phyloP scores from a whole-genome alignment of 352 stramenopile genomes.

The Phytophthora meadii region DNA sequence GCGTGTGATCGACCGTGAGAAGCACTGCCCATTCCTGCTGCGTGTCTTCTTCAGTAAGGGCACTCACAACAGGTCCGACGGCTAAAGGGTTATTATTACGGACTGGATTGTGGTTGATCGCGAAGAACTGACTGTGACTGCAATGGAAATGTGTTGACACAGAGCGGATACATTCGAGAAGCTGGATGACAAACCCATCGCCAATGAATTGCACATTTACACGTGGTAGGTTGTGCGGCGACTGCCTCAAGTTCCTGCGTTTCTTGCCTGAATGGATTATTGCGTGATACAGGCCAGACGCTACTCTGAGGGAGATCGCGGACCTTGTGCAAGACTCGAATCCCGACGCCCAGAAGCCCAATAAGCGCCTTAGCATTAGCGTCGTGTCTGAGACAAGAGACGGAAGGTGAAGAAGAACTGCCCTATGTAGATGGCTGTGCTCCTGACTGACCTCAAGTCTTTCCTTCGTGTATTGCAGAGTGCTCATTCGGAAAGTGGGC shows the following conservation, averaged over 20 bases:
- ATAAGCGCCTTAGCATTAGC: constrained; percentile 65
- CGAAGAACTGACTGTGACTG: constrained; percentile 10
- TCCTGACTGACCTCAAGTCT: constrained; percentile 9
- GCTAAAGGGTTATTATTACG: background rate
- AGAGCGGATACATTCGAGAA: constrained; percentile 68
- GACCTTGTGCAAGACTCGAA: constrained; percentile 78
- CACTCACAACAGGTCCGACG: constrained; percentile 54
- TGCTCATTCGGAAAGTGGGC: constrained; percentile 66
- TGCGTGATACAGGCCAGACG: constrained; percentile 51
- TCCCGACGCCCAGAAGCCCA: constrained; percentile 56
- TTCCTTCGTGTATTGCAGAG: constrained; percentile 28
- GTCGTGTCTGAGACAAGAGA: constrained; percentile 62
- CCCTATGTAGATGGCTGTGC: background rate
- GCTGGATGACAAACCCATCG: constrained; percentile 56
- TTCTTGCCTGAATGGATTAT: constrained; percentile 1
- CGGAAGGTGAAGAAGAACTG: constrained; percentile 42
- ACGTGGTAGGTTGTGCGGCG: constrained; percentile 53
- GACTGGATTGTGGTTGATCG: background rate
- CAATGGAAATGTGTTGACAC: constrained; percentile 8
- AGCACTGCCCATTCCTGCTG: constrained; percentile 74
- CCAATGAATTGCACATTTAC: constrained; percentile 78
- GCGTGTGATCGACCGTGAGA: constrained; percentile 60
- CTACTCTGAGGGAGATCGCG: constrained; percentile 72
- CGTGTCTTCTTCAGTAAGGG: constrained; percentile 70
- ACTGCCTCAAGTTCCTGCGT: background rate